Evolutionary conservation across 352 stramenopile genomes (phyloP).

Genomic region (Phytophthora rubi): DNA sequence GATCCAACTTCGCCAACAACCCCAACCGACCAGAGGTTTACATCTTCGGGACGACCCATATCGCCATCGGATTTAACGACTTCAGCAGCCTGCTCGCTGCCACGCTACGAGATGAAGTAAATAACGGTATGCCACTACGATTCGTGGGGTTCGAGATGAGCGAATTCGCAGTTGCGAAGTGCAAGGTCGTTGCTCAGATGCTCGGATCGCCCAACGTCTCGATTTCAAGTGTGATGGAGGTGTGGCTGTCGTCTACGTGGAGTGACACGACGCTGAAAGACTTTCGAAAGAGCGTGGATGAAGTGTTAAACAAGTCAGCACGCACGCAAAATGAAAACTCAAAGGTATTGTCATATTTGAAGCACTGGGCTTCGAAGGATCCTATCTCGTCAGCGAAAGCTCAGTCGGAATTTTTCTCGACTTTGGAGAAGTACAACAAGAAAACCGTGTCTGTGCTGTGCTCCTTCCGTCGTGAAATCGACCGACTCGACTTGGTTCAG

Average conservation of each 20-base stretch:
- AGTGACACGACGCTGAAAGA: slow-evolving; percentile 22
- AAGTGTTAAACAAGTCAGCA: slow-evolving; percentile 3
- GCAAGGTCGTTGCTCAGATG: slow-evolving; percentile 37
- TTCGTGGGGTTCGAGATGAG: slow-evolving; percentile 43
- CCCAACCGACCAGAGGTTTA: slow-evolving; percentile 20
- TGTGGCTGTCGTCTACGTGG: slow-evolving; percentile 42
- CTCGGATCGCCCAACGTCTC: slow-evolving; percentile 11
- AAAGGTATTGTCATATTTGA: slow-evolving; percentile 34
- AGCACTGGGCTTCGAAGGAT: slow-evolving; percentile 24
- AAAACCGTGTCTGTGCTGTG: not conserved
- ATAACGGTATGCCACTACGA: slow-evolving; percentile 2
- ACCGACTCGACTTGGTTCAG: slow-evolving; percentile 26
- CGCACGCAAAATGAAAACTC: slow-evolving; percentile 16
- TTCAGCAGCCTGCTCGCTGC: slow-evolving; percentile 30
- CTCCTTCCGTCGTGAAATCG: slow-evolving; percentile 32
- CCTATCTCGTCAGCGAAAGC: slow-evolving; percentile 31
- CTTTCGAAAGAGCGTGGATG: slow-evolving; percentile 22
- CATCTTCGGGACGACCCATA: slow-evolving; percentile 28
- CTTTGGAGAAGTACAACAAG: slow-evolving; percentile 20
- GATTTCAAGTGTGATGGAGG: slow-evolving; percentile 36
- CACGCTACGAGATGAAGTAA: slow-evolving; percentile 9
- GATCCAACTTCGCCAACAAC: slow-evolving; percentile 30
- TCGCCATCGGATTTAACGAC: slow-evolving; percentile 35
- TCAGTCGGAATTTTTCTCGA: slow-evolving; percentile 24
- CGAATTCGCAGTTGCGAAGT: slow-evolving; percentile 37